These are phyloP conservation scores for Puccinia coronata DNA, from an alignment of 1,284 basidiomycete genomes.

Conservation along the genomic window DNA sequence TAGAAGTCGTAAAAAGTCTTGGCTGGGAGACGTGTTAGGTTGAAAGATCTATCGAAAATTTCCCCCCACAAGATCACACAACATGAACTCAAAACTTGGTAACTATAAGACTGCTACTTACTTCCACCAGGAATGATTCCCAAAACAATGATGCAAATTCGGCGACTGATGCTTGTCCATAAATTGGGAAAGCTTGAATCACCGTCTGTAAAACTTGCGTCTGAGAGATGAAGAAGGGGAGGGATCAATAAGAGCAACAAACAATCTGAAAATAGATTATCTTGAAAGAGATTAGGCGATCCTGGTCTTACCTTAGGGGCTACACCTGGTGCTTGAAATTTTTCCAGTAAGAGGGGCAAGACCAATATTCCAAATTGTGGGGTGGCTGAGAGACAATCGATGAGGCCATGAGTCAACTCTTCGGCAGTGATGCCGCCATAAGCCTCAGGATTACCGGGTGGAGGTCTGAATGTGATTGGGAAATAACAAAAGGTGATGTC, in stretches of 20 bases:
- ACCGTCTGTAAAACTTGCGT: slow-evolving; percentile 28
- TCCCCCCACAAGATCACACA: slow-evolving; percentile 6
- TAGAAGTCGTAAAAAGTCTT: slow-evolving; percentile 71
- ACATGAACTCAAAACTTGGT: not conserved
- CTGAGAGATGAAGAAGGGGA: not conserved
- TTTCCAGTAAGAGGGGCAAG: slow-evolving; percentile 87
- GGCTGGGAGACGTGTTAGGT: slow-evolving; percentile 67
- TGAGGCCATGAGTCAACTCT: slow-evolving; percentile 74
- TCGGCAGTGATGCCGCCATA: slow-evolving; percentile 82
- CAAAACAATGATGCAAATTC: slow-evolving; percentile 74
- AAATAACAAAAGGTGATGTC: slow-evolving; percentile 98
- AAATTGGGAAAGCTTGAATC: slow-evolving; percentile 69
- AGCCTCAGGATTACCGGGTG: slow-evolving; percentile 77
- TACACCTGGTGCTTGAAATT: slow-evolving; percentile 79
- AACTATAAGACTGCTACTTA: slow-evolving; percentile 57
- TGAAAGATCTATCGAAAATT: slow-evolving; percentile 73
- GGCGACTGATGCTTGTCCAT: slow-evolving; percentile 69
- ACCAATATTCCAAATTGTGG: slow-evolving; percentile 81
- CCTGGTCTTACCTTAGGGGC: slow-evolving; percentile 65
- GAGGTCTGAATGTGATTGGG: slow-evolving; percentile 93
- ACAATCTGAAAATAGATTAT: not conserved
- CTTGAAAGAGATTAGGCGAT: not conserved
- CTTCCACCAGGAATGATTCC: slow-evolving; percentile 84
- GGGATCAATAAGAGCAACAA: not conserved
- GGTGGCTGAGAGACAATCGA: slow-evolving; percentile 72